Conservation (phyloP, 192 early-diverging fungal species). For the Linderina pennispora region DNA sequence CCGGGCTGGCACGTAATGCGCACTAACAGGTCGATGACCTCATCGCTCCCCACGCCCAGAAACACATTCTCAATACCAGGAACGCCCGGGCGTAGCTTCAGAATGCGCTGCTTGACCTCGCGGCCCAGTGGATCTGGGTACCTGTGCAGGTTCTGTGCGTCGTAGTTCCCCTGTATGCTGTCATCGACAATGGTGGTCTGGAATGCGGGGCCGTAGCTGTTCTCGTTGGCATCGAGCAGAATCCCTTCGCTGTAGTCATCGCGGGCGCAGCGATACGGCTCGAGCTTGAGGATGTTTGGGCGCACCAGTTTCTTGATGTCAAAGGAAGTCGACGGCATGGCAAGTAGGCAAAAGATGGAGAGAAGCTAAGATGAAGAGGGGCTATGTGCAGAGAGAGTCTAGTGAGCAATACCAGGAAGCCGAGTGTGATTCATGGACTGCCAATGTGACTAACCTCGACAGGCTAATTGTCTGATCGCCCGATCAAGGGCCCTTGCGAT, state of each 20-base stretch:
- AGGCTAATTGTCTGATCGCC: too few species aligned
- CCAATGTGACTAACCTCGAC: too few species aligned
- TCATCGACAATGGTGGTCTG: slow-evolving; percentile 26
- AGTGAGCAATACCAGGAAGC: too few species aligned
- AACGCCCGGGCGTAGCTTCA: slow-evolving; percentile 61
- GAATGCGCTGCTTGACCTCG: slow-evolving; percentile 73
- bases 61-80: slow-evolving; percentile 71
- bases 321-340: slow-evolving; percentile 40
- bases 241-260: slow-evolving; percentile 95
- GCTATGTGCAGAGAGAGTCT: too few species aligned
- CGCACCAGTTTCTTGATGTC: slow-evolving; percentile 60
- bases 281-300: slow-evolving; percentile 73
- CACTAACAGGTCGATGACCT: slow-evolving; percentile 87
- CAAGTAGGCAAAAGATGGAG: not conserved
- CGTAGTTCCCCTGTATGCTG: slow-evolving; percentile 4
- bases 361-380: not conserved
- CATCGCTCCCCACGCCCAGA: slow-evolving; percentile 96
- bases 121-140: slow-evolving; percentile 94
- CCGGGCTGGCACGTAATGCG: slow-evolving; percentile 87
- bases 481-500: too few species aligned
- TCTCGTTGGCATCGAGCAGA: slow-evolving; percentile 99
- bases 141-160: slow-evolving; percentile 64
- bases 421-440: too few species aligned
- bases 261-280: slow-evolving; percentile 96
- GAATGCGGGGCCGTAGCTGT: slow-evolving; percentile 74